Conservation (phyloP, 1,284 basidiomycete species). For the Apiotrichum siamense region DNA sequence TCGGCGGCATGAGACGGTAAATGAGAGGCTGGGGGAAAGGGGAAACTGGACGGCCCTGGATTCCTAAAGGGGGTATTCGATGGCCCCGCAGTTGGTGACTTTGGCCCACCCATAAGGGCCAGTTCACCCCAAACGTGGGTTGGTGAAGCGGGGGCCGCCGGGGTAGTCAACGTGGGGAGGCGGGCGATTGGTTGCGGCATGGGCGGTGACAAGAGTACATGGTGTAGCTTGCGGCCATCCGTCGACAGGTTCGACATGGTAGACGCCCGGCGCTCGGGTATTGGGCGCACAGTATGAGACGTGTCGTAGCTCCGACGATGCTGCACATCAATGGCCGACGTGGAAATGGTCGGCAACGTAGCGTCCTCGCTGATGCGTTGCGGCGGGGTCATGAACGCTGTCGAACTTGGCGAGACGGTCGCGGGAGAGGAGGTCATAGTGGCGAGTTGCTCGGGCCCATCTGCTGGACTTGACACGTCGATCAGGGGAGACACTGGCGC, state of each 20-base stretch:
- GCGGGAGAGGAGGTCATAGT: background rate
- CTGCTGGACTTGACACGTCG: background rate
- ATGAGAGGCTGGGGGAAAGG: background rate
- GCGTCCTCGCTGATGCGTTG: slow-evolving; percentile 1
- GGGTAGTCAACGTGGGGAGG: slow-evolving; percentile 31
- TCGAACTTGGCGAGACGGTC: background rate
- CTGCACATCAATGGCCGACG: background rate
- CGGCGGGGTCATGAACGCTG: slow-evolving; percentile 1
- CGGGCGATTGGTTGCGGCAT: slow-evolving; percentile 47
- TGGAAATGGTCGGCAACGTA: background rate
- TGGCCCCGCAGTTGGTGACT: slow-evolving; percentile 14
- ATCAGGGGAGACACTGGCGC: background rate
- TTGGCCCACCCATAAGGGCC: slow-evolving; percentile 32
- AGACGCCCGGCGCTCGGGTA: background rate
- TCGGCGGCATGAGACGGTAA: background rate
- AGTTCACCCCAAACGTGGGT: slow-evolving; percentile 37
- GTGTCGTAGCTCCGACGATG: background rate
- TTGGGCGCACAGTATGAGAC: no score
- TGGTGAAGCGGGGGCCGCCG: slow-evolving; percentile 22
- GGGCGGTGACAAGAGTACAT: slow-evolving; percentile 40
- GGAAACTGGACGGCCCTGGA: background rate
- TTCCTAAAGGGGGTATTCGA: background rate
- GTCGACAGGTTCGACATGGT: background rate
- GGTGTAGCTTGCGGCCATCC: slow-evolving; percentile 4
- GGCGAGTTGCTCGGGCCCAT: no score